Evolutionary conservation across 345 rosid genomes (phyloP).

Genomic region (Dovyalis caffra): DNA sequence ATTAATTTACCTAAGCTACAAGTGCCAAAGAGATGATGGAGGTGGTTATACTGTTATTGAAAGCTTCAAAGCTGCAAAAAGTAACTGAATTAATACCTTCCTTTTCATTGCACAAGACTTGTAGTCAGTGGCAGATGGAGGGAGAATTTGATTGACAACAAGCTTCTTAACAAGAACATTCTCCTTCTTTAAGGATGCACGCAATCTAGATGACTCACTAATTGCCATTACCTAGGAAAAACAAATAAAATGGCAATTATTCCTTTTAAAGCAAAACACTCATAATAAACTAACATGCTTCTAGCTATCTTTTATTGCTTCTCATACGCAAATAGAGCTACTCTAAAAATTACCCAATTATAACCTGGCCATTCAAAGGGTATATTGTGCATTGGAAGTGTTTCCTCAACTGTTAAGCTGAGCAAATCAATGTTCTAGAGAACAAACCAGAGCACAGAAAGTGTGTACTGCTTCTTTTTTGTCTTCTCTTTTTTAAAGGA

Average conservation of each 20-base stretch:
- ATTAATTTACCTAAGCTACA: background rate
- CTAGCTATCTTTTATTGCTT: background rate
- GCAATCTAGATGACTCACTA: slow-evolving; percentile 82
- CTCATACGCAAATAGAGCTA: background rate
- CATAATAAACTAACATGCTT: background rate
- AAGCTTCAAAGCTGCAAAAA: background rate
- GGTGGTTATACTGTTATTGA: background rate
- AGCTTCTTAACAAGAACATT: slow-evolving; percentile 87
- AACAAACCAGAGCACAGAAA: background rate
- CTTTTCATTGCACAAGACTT: slow-evolving; percentile 94
- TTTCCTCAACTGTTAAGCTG: slow-evolving; percentile 8
- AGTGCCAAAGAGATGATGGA: background rate
- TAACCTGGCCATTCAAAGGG: background rate
- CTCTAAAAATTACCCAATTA: background rate
- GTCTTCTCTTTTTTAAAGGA: background rate
- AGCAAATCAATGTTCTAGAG: background rate
- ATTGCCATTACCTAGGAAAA: slow-evolving; percentile 85
- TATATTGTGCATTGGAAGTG: background rate
- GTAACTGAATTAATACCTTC: slow-evolving; percentile 53
- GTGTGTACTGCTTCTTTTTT: background rate
- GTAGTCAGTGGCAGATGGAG: slow-evolving; percentile 89
- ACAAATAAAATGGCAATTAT: slow-evolving; percentile 1
- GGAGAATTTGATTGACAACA: slow-evolving; percentile 88
- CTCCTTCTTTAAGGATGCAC: slow-evolving; percentile 80
- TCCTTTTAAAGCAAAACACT: slow-evolving; percentile 3